Percentiles rank a stretch among this genome's conserved stretches.
Evolutionary conservation across 345 rosid genomes (phyloP).

Genomic region (Pugionium cornutum): DNA sequence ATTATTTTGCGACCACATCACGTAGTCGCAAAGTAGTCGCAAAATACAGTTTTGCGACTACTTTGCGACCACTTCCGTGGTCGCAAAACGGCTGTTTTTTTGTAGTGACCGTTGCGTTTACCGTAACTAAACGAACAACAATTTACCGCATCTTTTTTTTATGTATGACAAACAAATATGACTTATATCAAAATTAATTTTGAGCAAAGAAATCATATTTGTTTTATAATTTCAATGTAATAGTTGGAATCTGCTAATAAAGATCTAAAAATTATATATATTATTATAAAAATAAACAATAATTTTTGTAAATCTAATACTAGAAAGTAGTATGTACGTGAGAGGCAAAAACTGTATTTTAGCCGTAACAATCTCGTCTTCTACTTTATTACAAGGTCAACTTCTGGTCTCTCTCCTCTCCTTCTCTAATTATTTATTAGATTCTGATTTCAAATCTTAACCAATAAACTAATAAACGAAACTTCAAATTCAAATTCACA

Average conservation of each 20-base stretch:
- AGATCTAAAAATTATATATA: conserved; percentile 33
- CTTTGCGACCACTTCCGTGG: too few species aligned
- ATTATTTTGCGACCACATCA: too few species aligned
- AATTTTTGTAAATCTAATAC: conserved; percentile 22
- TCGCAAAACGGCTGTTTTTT: too few species aligned
- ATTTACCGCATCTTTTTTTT: too few species aligned
- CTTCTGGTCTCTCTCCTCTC: conserved; percentile 40
- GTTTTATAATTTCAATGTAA: conserved; percentile 32
- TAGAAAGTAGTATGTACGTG: conserved; percentile 45
- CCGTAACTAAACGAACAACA: too few species aligned
- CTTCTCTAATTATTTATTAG: conserved; percentile 15
- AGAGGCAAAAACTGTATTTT: conserved; percentile 37
- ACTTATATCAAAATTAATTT: not conserved
- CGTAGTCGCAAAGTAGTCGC: too few species aligned
- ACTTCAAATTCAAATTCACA: conserved; percentile 35
- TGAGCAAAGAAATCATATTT: conserved; percentile 10
- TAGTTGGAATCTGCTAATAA: conserved; percentile 33
- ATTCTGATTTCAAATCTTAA: conserved; percentile 41
- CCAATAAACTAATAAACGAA: conserved; percentile 27
- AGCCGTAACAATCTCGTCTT: conserved; percentile 43
- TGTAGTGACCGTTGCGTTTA: too few species aligned
- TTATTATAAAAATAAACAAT: not conserved
- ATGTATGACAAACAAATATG: too few species aligned
- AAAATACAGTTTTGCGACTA: too few species aligned
- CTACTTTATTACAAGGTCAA: conserved; percentile 45